Base-by-base conservation (phyloP, 2,329 filamentous ascomycete genomes). In the Pestalotiopsis fici region DNA sequence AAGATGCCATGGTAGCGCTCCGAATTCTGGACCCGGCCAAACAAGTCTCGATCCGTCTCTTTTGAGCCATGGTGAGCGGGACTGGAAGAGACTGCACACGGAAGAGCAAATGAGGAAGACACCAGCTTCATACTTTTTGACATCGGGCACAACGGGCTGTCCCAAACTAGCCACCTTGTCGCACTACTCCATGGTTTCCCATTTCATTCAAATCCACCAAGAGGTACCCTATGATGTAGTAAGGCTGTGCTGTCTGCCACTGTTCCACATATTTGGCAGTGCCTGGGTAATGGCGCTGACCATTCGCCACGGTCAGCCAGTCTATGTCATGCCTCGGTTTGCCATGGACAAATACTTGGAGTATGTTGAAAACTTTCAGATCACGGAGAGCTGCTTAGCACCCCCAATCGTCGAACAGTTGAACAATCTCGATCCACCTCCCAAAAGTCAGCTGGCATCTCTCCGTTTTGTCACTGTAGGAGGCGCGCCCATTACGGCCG, bases 231-330 rank as follows among this genome's bases (percentile, higher is more conserved):
- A 78, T 68, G 71, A 79, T 54, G 79, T 82, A 6, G 80, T 77
- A 35, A 79, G 84, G 43, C 74, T 88, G 9, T 80, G 84, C 69
- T 83, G 78, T 65, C 80, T 86, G 31, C 85, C 85, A 13, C 83
- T 86, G 77, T 88, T 88, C 72, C 86, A 88, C 72, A 79, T 82
- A 3, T 86, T 86, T 71, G 82, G 83, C 5, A 77, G 80, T 0
- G 77, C 83, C 3, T 81, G 83, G 70, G 81, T 83, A 43, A 76
- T 84, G 65, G 74, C 86, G 59, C 82, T 82, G 70, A 79, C 82
- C 23, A 77, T 85, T 3, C 80, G 82, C 21, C 78, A 81, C 25
- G 83, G 83, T 11, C 76, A 82, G 54, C 79, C 80, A 4, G 79
- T 83, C 12, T 86, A 83, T 67, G 78, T 86, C 68, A 79, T 86